These are phyloP conservation scores for Gynochthodes officinalis DNA, from an alignment of 257 asterid species.

Conservation along the genomic window DNA sequence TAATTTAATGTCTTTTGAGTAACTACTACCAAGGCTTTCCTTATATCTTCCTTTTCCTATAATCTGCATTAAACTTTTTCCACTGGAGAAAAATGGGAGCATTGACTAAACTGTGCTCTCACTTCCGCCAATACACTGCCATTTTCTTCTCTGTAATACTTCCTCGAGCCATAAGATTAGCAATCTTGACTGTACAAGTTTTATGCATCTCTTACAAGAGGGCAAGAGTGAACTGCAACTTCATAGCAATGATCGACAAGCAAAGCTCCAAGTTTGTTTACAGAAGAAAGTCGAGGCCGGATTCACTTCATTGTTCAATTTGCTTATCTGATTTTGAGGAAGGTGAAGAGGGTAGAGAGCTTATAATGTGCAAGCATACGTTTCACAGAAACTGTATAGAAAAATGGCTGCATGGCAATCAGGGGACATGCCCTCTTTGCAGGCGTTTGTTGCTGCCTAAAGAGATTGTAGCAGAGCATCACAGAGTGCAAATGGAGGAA, in stretches of 20 bases:
- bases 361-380: conserved; percentile 34
- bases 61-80: no score
- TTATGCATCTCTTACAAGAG: conserved; percentile 23
- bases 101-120: conserved; percentile 30
- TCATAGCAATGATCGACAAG: conserved; percentile 30
- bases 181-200: conserved; percentile 26
- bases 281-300: neutral
- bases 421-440: conserved; percentile 55
- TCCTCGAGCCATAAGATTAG: conserved; percentile 36
- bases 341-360: conserved; percentile 40
- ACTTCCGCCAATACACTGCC: conserved; percentile 16
- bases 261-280: conserved; percentile 35
- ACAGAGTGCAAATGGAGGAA: neutral
- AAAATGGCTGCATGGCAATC: conserved; percentile 31
- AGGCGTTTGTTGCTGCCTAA: conserved; percentile 33
- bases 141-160: conserved; percentile 27
- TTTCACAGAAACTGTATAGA: conserved; percentile 49
- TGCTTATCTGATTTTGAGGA: conserved; percentile 40
- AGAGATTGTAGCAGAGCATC: conserved; percentile 17
- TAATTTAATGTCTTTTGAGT: no score
- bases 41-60: neutral
- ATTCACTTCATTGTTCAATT: conserved; percentile 36
- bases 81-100: neutral
- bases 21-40: neutral
- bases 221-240: conserved; percentile 21